These are phyloP conservation scores for Kluyveromyces marxianus DNA, from an alignment of 1,139 yeast species.

Conservation along the genomic window DNA sequence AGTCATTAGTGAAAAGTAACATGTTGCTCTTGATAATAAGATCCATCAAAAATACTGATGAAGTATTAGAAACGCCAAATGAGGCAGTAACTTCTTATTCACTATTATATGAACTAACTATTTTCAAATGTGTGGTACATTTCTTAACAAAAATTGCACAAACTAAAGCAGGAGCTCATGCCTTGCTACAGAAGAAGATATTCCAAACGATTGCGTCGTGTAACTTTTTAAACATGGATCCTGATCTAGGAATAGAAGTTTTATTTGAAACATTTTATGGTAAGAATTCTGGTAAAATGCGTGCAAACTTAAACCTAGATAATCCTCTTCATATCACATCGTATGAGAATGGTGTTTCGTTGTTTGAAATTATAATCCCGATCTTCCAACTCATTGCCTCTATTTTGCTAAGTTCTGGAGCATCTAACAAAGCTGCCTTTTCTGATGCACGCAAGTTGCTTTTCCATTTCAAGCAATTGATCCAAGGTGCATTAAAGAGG, in stretches of 20 bases:
- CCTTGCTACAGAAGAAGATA: conserved; percentile 64
- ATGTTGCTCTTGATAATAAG: conserved; percentile 57
- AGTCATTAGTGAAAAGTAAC: conserved; percentile 56
- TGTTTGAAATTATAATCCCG: conserved; percentile 68
- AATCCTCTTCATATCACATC: conserved; percentile 39
- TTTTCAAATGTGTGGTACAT: conserved; percentile 64
- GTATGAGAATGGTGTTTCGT: conserved; percentile 36
- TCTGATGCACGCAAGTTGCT: conserved; percentile 48
- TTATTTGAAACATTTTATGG: conserved; percentile 31
- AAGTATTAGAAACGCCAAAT: conserved; percentile 37
- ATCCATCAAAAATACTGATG: conserved; percentile 63
- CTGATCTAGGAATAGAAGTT: conserved; percentile 64
- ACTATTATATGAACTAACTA: conserved; percentile 62
- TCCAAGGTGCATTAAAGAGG: conserved; percentile 63
- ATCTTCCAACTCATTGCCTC: conserved; percentile 68
- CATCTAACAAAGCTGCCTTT: conserved; percentile 61
- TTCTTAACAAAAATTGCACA: conserved; percentile 70
- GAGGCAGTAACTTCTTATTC: conserved; percentile 43
- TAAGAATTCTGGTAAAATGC: conserved; percentile 31
- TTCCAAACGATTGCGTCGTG: conserved; percentile 56
- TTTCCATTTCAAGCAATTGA: conserved; percentile 45
- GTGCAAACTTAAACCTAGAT: conserved; percentile 44
- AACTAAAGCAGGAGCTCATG: conserved; percentile 68
- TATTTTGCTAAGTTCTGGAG: conserved; percentile 67
- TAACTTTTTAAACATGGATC: conserved; percentile 57